Percentiles rank a stretch among this genome's conserved stretches.
phyloP scores from a whole-genome alignment of 2,329 filamentous ascomycete species.

The Exophiala aquamarina region DNA sequence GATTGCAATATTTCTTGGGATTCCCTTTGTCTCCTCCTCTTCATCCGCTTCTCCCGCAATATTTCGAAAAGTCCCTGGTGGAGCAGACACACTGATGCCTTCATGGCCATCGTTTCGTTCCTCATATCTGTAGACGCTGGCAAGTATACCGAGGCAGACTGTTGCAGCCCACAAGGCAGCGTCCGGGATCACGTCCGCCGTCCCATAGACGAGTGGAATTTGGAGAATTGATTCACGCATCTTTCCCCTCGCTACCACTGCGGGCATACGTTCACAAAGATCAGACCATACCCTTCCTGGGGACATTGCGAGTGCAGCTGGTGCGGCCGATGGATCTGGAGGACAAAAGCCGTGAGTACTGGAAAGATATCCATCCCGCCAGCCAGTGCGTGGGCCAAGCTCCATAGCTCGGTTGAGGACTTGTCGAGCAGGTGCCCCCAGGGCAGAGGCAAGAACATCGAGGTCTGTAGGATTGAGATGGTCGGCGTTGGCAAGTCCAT shows the following conservation, averaged over 20 bases:
- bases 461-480: constrained; percentile 16
- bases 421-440: constrained; percentile 19
- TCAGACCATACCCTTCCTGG: constrained; percentile 19
- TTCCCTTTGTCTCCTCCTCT: constrained; percentile 18
- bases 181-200: constrained; percentile 16
- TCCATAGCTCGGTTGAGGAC: constrained; percentile 15
- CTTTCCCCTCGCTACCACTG: constrained; percentile 14
- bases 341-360: constrained; percentile 20
- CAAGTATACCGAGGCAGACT: constrained; percentile 17
- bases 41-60: constrained; percentile 15
- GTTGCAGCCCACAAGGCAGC: constrained; percentile 19
- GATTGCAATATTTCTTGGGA: constrained; percentile 16
- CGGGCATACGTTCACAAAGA: constrained; percentile 17
- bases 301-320: constrained; percentile 12
- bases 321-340: constrained; percentile 14
- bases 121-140: constrained; percentile 17
- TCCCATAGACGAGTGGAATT: constrained; percentile 14
- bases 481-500: constrained; percentile 15
- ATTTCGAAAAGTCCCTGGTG: constrained; percentile 13
- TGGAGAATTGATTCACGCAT: constrained; percentile 15
- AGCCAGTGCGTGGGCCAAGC: constrained; percentile 15
- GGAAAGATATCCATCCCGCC: constrained; percentile 17
- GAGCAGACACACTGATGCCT: constrained; percentile 17
- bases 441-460: constrained; percentile 14
- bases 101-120: constrained; percentile 18